A percentile compares a stretch with the other conserved stretches of the same genome.
These are phyloP conservation scores for Ceriops tagal DNA, from an alignment of 345 rosid species.

Conservation along the genomic window DNA sequence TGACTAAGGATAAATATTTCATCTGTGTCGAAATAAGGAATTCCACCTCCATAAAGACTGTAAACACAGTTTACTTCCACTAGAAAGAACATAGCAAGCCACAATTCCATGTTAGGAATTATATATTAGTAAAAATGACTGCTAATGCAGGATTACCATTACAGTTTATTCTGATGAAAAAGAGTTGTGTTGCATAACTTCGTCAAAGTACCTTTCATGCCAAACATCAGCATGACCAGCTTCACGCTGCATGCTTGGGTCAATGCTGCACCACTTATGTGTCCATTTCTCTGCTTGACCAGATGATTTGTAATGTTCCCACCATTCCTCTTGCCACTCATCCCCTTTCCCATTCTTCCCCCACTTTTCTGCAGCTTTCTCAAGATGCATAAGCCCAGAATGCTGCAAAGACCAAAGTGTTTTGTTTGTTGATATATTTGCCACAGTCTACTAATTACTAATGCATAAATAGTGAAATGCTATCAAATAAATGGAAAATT, in stretches of 20 bases:
- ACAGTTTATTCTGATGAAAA: too few relatives aligned
- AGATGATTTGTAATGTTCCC: constrained; percentile 82
- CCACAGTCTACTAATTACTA: too few relatives aligned
- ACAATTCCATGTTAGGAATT: not conserved
- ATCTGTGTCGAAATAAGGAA: not conserved
- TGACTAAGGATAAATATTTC: too few relatives aligned
- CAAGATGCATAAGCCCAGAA: constrained; percentile 65
- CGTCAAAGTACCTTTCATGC: constrained; percentile 74
- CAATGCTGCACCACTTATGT: constrained; percentile 91
- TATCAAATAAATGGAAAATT: too few relatives aligned
- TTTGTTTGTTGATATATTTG: not conserved
- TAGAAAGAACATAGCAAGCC: not conserved
- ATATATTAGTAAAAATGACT: not conserved
- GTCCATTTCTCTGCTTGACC: constrained; percentile 94
- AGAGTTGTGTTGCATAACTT: not conserved
- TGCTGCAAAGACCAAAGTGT: constrained; percentile 40
- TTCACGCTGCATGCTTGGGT: constrained; percentile 69
- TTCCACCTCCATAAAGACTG: not conserved
- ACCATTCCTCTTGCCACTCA: constrained; percentile 97
- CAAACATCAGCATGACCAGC: constrained; percentile 96
- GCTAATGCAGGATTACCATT: too few relatives aligned
- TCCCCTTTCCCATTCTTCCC: constrained; percentile 82
- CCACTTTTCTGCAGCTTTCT: constrained; percentile 96
- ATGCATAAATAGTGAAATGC: too few relatives aligned
- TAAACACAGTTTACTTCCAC: not conserved